Base-by-base conservation (phyloP, 2,329 filamentous ascomycete genomes). In the Pleomassaria siparia region DNA sequence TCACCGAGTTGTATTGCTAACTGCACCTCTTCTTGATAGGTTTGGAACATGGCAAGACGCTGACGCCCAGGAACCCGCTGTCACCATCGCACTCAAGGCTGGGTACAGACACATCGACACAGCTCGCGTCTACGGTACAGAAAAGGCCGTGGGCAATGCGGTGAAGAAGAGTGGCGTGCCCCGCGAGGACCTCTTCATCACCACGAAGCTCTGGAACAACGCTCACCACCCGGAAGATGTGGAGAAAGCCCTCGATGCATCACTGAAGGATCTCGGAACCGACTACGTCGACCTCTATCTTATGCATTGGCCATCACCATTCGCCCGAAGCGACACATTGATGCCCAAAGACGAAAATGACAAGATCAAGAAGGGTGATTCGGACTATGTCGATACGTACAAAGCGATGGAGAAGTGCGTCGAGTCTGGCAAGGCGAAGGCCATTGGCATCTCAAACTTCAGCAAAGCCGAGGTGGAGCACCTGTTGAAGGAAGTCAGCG, bases 261-360 rank as follows among this genome's bases (percentile, higher is more conserved):
- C 84, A 55, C 75, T 94, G 62, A 80, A 84, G 26, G 91, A 80
- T 89, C 87, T 88, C 82, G 86, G 55, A 66, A 60, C 94, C 53
- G 89, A 91, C 68, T 95, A 95, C 79, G 89, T 95, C 71, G 91
- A 95, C 71, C 82, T 95, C 56, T 95, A 86, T 80, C 79, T 94
- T 59, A 84, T 94, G 66, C 63, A 69, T 37, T 67, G 90, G 95
- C 80, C 95, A 88, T 81, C 89, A 86, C 63, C 83, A 88, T 62
- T 84, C 87, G 49, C 81, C 89, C 66, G 87, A 86, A 76, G 95
- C 88, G 49, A 56, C n/a, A 44, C 44, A 79, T 78, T 50, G 78
- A 82, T 63, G 79, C 84, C 24, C 70, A 76, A 54, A 76, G 87
- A 68, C 62, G 74, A 33, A 15, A 39, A 53, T 24, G 60, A 58